A percentile compares a stretch with the other conserved stretches of the same genome.
phyloP scores from a whole-genome alignment of 148 eudicot genomes.

The Polygonum aviculare region DNA sequence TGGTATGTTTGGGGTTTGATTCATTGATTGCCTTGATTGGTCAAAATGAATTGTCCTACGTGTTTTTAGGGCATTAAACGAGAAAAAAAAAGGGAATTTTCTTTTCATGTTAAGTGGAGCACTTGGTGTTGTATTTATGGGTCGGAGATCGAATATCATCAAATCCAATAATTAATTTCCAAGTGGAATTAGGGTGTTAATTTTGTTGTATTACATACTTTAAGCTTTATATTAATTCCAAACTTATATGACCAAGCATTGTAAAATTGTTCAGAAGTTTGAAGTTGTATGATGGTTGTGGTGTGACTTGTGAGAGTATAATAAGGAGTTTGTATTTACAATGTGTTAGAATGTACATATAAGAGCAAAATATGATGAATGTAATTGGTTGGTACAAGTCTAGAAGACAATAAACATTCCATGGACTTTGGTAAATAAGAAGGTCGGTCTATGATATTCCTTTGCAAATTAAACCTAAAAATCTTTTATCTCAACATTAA shows the following conservation, averaged over 20 bases:
- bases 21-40: background rate
- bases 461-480: too few relatives aligned
- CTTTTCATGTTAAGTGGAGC: conserved; percentile 6
- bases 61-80: background rate
- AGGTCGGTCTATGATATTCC: too few relatives aligned
- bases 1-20: background rate
- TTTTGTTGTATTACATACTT: background rate
- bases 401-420: too few relatives aligned
- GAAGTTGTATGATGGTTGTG: too few relatives aligned
- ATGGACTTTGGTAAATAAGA: too few relatives aligned
- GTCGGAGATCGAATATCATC: background rate
- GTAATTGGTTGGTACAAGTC: too few relatives aligned
- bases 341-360: too few relatives aligned
- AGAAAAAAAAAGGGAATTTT: background rate
- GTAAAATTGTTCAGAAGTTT: too few relatives aligned
- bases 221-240: background rate
- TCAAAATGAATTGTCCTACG: background rate
- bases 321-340: too few relatives aligned
- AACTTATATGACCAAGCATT: background rate
- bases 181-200: background rate
- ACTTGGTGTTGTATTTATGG: background rate
- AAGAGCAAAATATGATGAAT: too few relatives aligned
- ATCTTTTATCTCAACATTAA: too few relatives aligned
- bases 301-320: too few relatives aligned
- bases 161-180: conserved; percentile 8